phyloP scores from a whole-genome alignment of 2,329 filamentous ascomycete species.

The Stagonosporopsis cucurbitacearum region DNA sequence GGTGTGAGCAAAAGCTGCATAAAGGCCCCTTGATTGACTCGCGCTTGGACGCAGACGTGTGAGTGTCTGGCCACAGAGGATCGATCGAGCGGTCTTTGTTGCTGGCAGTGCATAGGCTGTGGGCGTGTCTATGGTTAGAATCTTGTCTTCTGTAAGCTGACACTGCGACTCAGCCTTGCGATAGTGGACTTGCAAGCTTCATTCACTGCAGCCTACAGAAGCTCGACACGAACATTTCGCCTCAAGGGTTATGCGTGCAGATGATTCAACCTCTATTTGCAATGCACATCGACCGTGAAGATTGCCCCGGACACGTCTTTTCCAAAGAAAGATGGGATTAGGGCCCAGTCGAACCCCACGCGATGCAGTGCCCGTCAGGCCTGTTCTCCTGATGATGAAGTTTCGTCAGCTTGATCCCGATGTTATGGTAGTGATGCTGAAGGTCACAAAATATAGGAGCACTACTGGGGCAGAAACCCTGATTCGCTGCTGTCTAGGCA shows the following conservation, averaged over 20 bases:
- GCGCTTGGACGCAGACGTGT: not conserved
- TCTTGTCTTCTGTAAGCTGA: not conserved
- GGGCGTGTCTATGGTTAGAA: not conserved
- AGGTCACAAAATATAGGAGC: not conserved
- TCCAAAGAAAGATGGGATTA: too few species aligned
- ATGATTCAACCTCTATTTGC: not conserved
- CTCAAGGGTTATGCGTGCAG: not conserved
- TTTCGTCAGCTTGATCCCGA: not conserved
- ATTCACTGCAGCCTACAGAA: not conserved
- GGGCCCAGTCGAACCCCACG: not conserved
- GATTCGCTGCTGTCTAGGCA: not conserved
- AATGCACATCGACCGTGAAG: not conserved
- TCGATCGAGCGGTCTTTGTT: not conserved
- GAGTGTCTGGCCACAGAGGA: not conserved
- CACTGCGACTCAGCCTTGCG: not conserved
- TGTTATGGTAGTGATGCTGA: not conserved
- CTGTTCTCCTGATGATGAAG: not conserved
- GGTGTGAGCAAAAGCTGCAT: not conserved
- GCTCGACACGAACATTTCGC: not conserved
- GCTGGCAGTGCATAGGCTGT: not conserved
- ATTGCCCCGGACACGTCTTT: too few species aligned
- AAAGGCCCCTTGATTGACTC: not conserved
- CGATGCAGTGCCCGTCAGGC: not conserved
- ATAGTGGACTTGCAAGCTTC: not conserved
- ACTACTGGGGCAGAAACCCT: not conserved